Base-by-base conservation (phyloP, 2,329 filamentous ascomycete genomes). In the Hypoxylon rubiginosum region DNA sequence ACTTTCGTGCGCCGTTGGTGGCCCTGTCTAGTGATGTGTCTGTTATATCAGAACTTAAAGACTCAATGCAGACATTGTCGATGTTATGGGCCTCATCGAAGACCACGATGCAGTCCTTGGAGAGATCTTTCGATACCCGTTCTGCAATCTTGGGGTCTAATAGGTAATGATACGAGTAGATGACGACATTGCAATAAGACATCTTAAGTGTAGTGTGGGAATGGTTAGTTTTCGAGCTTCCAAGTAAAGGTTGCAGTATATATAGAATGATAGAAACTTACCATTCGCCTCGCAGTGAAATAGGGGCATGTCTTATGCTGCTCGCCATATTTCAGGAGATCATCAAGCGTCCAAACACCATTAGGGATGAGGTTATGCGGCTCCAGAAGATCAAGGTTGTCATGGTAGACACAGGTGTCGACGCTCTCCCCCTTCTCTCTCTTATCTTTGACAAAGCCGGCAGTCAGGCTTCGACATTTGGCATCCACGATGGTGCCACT, bases 11-110 rank as follows among this genome's bases (percentile, higher is more conserved):
- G 4, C 96, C 96, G 70, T 94, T 87, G 1, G 94, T 94, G 19
- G 96, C 96, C 80, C 93, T 97, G 21, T 94, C 89, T 57, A 99
- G 79, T 0, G 95, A 97, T 72, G 98, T 96, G 76, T 99, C 94
- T 0, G 95, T 98, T 62, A 99, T 88, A 74, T 99, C 96, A 45
- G 97, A 98, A 76, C 96, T 99, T 11, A 98, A 83, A 1, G 96
- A 95, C 77, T 99, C 96, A 71, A 99, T 99, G 78, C 97, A 99
- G 64, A 99, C 96, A 77, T 99, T 99, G 85, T 99, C 96, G 73
- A 99, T 99, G 76, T 99, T 99, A 82, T 99, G 96, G 13, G 96
- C 96, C 79, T 99, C 96, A 75, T 99, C 96, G 71, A 99, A 99
- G 2, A 99, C 96, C 19, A 99, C 93, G 56, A 99, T 99, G 78